Evolutionary conservation across 768 basidiomycete species (phyloP), one percentile per base, ranked within the genome.

Genomic region (Crucibulum laeve): DNA sequence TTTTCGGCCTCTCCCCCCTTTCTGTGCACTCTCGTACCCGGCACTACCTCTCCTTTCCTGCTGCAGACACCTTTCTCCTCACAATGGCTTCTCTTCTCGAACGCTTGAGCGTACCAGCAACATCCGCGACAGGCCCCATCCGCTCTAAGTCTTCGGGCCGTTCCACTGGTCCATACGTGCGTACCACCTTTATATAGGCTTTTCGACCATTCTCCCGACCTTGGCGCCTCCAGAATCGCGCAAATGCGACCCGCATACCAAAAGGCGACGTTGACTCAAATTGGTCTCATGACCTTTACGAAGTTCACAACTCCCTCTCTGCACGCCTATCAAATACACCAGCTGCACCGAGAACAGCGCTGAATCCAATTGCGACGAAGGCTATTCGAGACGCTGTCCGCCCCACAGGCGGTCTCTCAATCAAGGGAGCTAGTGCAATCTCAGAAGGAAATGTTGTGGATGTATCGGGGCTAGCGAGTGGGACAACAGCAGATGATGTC

Each of bases 401-500:
- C 62, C 6, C 46, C 58, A 24, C 55, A 58, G 30, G 46, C 62
- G 49, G 44, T 17, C 57, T 87, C 11, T 72, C 70, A 10, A 87
- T 89, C 64, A 87, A 86, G 59, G 86, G 86, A 11, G 86, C 86
- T 6, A 71, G 79, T 35, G 50, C 57, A 19, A 51, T 67, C 1
- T 52, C 60, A 21, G 63, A 72, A 30, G 80, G 81, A 13, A 87
- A 87, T 51, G 79, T 85, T 25, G 80, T 92, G 0, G 79, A 89
- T 57, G 82, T 92, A 18, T 70, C 78, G 3, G 87, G 86, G 3
- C 63, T 92, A 18, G 84, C 83, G 7, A 64, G 65, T 8, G 90
- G 89, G 1, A 91, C 90, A 19, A 90, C 85, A 5, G 73, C 84
- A 13, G 88, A 85, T 13, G 90, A 92, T 59, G 89, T 92, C 38